Evolutionary conservation across 1,284 basidiomycete genomes (phyloP).

Genomic region (Mycena sp.): DNA sequence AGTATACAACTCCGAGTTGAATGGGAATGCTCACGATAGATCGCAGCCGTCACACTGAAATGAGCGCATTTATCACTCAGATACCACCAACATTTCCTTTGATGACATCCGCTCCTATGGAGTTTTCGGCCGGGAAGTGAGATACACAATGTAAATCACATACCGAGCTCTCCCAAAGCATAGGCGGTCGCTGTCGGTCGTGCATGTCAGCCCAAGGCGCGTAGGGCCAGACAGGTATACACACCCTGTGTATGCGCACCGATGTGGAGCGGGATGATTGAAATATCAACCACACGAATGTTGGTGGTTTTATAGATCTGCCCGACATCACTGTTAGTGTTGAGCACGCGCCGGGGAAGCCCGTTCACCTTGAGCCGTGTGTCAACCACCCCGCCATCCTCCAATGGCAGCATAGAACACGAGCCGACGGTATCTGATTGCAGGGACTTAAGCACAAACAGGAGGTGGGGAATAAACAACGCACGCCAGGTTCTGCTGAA

Average conservation of each 20-base stretch:
- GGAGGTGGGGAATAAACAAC: conserved; percentile 2
- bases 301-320: conserved; percentile 56
- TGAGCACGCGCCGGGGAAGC: conserved; percentile 33
- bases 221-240: not conserved
- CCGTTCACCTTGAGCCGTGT: conserved; percentile 48
- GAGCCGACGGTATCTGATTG: conserved; percentile 48
- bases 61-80: no score
- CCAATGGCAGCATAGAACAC: conserved; percentile 68
- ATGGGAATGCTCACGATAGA: no score
- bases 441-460: not conserved
- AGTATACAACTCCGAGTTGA: no score
- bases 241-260: conserved; percentile 44
- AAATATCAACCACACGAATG: conserved; percentile 53
- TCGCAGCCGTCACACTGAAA: no score
- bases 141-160: not conserved
- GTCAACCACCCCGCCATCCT: conserved; percentile 60
- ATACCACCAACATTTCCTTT: not conserved
- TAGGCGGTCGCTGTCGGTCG: not conserved
- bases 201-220: not conserved
- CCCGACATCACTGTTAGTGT: conserved; percentile 29
- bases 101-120: not conserved
- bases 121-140: no score
- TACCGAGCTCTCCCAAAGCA: conserved; percentile 9
- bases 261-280: conserved; percentile 48
- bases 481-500: conserved; percentile 41